Conservation (phyloP, 306 rosid genomes). For the Trichosanthes cucumerina region DNA sequence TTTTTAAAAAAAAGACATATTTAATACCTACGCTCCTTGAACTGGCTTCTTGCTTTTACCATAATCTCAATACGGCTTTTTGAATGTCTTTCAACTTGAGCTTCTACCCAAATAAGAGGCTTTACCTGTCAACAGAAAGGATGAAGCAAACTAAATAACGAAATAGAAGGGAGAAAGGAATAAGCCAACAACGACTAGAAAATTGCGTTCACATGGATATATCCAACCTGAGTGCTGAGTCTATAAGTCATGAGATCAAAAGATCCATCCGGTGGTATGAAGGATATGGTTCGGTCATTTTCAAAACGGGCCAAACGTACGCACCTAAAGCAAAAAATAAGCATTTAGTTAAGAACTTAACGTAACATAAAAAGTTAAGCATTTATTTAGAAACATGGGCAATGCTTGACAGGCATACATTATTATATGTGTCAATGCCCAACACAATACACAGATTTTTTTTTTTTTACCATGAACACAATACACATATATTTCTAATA, state of each 20-base stretch:
- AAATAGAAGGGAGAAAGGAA: neutral
- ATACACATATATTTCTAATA: neutral
- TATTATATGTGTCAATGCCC: conserved; percentile 7
- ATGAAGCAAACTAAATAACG: neutral
- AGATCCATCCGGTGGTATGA: conserved; percentile 96
- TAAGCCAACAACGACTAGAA: neutral
- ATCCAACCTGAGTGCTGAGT: conserved; percentile 81
- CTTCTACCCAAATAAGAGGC: conserved; percentile 96
- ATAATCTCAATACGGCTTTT: conserved; percentile 87
- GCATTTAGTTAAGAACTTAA: conserved; percentile 18
- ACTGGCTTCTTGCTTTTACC: conserved; percentile 96
- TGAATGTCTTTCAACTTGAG: conserved; percentile 90
- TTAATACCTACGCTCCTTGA: conserved; percentile 91
- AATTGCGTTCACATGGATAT: neutral
- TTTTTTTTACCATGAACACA: neutral
- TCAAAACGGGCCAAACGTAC: conserved; percentile 99
- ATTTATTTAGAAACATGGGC: conserved; percentile 16
- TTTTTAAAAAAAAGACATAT: neutral
- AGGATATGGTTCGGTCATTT: conserved; percentile 95
- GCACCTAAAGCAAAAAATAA: conserved; percentile 47
- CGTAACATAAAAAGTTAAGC: neutral
- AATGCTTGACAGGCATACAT: neutral
- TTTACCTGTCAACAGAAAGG: conserved; percentile 54
- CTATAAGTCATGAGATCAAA: conserved; percentile 99
- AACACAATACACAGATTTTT: neutral